Evolutionary conservation across 1,139 yeast species (phyloP), one percentile per base, ranked within the genome.

Genomic region (Debaryomyces psychrophilus): DNA sequence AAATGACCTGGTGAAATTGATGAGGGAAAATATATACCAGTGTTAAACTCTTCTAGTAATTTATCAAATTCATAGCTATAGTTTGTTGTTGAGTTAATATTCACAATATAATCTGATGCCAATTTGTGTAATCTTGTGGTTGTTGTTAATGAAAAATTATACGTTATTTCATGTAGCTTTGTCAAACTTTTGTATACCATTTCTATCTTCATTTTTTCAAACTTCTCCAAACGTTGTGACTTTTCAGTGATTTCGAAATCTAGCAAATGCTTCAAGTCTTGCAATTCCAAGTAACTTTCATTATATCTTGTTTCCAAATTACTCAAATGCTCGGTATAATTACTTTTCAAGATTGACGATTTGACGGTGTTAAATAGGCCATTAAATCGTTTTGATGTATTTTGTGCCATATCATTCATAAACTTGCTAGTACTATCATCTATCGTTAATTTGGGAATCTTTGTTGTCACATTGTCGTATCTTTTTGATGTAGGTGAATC

Each of bases 1-100:
- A 62, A 53, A 29, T 58, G 55, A 4, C 60, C 63, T 3, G 74
- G 72, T 1, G 69, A 59, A 7, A 65, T 50, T 11, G 56, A 57
- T 2, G 75, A 62, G 0, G 79, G 77, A 42, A 70, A 68, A 53
- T 69, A 75, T 11, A 75, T 64, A 2, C 81, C 81, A 1, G 77
- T 65, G 40, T 69, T 61, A 49, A 62, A 71, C 20, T 56, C 52
- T 2, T 56, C 55, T 6, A 71, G 31, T 9, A 68, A 49, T 12
- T 52, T 48, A 7, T 60, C 48, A 34, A 68, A 64, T 41, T 76
- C 81, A 8, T 53, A 55, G 8, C 52, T 51, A 43, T 63, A 62
- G 44, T 68, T 54, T n/a, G 59, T 58, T 2, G 66, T 58, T n/a
- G 57, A 55, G 48, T 69, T 67, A 31, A 66, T 53, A 2, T 59